Evolutionary conservation across 1,284 basidiomycete species (phyloP), one percentile per base, ranked within the genome.

Genomic region (Tilletia walkeri): DNA sequence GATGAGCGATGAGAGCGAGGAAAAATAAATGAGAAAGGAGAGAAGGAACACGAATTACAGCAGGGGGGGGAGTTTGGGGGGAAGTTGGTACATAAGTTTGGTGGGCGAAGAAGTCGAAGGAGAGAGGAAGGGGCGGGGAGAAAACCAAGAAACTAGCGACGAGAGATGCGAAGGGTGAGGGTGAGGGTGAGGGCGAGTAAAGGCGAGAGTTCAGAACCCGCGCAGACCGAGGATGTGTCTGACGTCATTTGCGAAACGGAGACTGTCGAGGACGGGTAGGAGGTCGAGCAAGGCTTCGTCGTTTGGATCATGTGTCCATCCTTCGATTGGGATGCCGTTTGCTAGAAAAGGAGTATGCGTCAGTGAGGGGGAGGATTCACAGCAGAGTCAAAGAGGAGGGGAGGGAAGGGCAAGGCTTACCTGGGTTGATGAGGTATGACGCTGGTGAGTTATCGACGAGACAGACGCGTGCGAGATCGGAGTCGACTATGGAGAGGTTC

Each of bases 241-340:
- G 30, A 99, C 95, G 83, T 99, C 95, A 72, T 89, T 91, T 4
- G 95, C 96, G 85, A 99, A 99, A 41, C 95, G 89, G 72, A 99
- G 85, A 67, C 92, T 94, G 85, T 99, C 95, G 70, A 99, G 88
- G 65, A 99, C 90, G 24, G 95, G 95, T 24, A 99, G 87, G 69
- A 97, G 88, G 85, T 99, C 95, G 67, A 99, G 89, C 65, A 99
- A 87, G 10, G 95, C 95, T 86, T 98, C 94, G 85, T 99, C 95
- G 73, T 90, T 90, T 30, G 94, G 95, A 85, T 99, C 96, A 74
- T 94, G 91, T 20, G 94, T 97, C 95, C 95, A 99, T 59, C 95
- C 95, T 86, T 99, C 95, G 83, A 99, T 94, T 45, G 95, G 96
- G 78, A 99, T 94, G 63, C 95, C 95, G 84, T 99, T 99, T 63